These are phyloP conservation scores for Saccharum hybrid DNA, from an alignment of 202 grass and related monocot genomes.

Conservation along the genomic window DNA sequence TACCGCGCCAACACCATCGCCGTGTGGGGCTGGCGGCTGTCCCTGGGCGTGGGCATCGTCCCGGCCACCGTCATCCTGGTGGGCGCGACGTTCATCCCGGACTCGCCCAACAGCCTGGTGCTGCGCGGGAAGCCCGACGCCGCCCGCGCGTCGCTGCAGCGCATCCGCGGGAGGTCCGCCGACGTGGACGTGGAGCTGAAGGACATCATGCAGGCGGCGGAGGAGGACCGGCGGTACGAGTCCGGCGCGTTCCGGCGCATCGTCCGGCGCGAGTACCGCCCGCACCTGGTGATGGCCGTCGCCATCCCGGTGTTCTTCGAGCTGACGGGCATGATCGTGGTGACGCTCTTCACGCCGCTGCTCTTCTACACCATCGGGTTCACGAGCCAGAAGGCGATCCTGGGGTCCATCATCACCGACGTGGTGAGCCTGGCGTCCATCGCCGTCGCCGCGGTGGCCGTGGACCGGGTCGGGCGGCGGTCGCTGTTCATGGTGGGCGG, in stretches of 20 bases:
- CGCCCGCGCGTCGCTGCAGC: conserved; percentile 54
- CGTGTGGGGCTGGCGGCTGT: conserved; percentile 76
- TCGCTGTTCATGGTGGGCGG: conserved; percentile 57
- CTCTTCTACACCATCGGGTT: conserved; percentile 66
- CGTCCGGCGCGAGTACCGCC: conserved; percentile 53
- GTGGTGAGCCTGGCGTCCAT: conserved; percentile 53
- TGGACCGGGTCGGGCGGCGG: conserved; percentile 39
- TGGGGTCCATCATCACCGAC: conserved; percentile 63
- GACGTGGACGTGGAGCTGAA: conserved; percentile 60
- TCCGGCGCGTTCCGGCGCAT: conserved; percentile 60
- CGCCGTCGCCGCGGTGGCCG: conserved; percentile 31
- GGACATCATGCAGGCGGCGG: conserved; percentile 46
- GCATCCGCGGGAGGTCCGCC: conserved; percentile 40
- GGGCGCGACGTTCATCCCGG: conserved; percentile 59
- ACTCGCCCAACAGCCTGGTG: conserved; percentile 74
- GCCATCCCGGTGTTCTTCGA: conserved; percentile 73
- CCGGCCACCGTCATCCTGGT: conserved; percentile 58
- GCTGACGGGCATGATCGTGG: conserved; percentile 69
- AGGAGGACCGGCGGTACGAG: conserved; percentile 41
- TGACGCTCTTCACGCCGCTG: conserved; percentile 61
- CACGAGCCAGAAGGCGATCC: conserved; percentile 63
- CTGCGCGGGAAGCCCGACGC: conserved; percentile 53
- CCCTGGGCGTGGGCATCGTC: conserved; percentile 60
- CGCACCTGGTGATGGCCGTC: conserved; percentile 73
- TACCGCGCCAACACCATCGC: conserved; percentile 67